Evolutionary conservation across 75 land plant species (phyloP), one percentile per base, ranked within the genome.

Genomic region (Sequoiadendron giganteum): DNA sequence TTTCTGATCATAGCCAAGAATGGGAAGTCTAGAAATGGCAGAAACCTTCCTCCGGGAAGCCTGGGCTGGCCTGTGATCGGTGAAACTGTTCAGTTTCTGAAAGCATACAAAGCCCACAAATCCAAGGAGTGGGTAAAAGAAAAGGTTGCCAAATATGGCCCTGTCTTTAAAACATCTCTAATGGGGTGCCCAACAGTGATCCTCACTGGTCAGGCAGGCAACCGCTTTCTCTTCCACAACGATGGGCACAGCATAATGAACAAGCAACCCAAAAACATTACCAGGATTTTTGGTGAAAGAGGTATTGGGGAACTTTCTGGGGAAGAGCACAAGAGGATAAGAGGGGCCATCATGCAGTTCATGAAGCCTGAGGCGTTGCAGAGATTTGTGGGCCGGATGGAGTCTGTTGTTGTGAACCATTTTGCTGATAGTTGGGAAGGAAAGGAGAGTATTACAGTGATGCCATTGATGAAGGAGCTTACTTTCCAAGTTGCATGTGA

Each of bases 1-100:
- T 16, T 85, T 78, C 47, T 68, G 58, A 86, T 73, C 32, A 85
- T 70, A 52, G 55, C 55, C 87, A 49, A 82, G 43, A 75, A 52
- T 88, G 80, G 36, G 39, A n/a, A 43, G 84, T 72, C 72, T 36
- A 36, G 38, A 36, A 36, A 36, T 6, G 9, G 2, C 55, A 52
- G 13, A 52, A 52, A 13, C 55, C 55, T 52, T 52, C 55, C 55
- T 52, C 55, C 55, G 25, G 97, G 93, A 30, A 91, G 93, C 36
- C 86, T 89, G 2, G 97, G 95, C 15, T 39, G 90, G 56, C 97
- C 90, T 2, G 19, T 90, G 70, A 90, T 93, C 86, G 97, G 93
- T 80, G 94, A 92, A 34, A 96, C 93, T 87, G 85, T 89, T 15
- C 42, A 68, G 36, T 61, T 91, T 56, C 88, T 92, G 16, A 56